A percentile compares a stretch with the other conserved stretches of the same genome.
These are phyloP conservation scores for Mortierella hygrophila DNA, from an alignment of 192 early-diverging fungal genomes.

Conservation along the genomic window DNA sequence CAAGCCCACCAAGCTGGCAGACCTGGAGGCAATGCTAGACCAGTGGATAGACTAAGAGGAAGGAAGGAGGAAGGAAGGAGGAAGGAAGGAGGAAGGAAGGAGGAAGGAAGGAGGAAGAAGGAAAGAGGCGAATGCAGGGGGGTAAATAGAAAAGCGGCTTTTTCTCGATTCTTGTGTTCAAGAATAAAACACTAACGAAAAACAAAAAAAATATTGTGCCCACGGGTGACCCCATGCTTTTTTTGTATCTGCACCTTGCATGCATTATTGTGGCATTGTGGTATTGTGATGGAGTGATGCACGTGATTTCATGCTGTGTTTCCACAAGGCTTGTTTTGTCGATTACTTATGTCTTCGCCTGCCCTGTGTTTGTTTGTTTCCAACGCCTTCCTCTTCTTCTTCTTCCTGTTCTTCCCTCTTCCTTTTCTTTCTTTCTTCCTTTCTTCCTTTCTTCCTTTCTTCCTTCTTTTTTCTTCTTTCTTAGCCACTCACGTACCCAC, in stretches of 20 bases:
- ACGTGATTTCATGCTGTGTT: background rate
- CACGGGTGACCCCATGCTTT: background rate
- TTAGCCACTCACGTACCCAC: background rate
- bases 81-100: no score
- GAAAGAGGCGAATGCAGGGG: background rate
- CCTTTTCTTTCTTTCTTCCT: background rate
- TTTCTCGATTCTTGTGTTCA: background rate
- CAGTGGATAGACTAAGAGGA: slow-evolving; percentile 50
- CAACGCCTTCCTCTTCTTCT: background rate
- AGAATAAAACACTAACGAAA: background rate
- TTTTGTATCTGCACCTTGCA: background rate
- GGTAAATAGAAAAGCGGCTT: background rate
- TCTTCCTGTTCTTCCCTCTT: background rate
- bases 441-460: background rate
- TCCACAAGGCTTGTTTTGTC: background rate
- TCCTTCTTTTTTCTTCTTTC: background rate
- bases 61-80: no score
- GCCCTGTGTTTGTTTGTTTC: background rate
- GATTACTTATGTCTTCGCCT: background rate
- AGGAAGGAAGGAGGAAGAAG: no score
- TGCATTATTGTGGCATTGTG: background rate
- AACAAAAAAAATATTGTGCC: background rate
- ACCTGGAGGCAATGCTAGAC: slow-evolving; percentile 54
- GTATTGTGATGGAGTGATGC: background rate
- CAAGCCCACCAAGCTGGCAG: slow-evolving; percentile 60